Conservation (phyloP, 805 yeast genomes). For the Wickerhamiella parazyma region DNA sequence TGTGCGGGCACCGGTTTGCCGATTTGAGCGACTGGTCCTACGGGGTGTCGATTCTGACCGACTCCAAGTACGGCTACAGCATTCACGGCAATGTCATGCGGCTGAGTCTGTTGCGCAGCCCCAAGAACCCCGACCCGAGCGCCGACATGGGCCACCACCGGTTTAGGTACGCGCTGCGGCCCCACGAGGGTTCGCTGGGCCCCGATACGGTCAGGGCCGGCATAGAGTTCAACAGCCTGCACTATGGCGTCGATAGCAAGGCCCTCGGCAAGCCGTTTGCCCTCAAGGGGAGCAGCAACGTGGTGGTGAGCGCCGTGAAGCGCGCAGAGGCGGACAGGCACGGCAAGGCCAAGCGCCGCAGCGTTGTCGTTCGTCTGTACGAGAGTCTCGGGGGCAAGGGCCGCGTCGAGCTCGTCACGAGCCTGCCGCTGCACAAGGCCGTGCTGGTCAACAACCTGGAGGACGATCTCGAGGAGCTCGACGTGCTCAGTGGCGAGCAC, state of each 20-base stretch:
- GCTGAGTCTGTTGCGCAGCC: slow-evolving; percentile 71
- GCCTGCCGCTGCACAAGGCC: slow-evolving; percentile 39
- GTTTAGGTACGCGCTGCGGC: slow-evolving; percentile 71
- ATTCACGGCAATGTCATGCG: slow-evolving; percentile 90
- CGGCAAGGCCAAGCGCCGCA: slow-evolving; percentile 30
- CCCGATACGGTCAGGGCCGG: slow-evolving; percentile 58
- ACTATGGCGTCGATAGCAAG: neutral
- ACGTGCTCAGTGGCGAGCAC: slow-evolving; percentile 17
- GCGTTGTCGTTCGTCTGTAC: slow-evolving; percentile 61
- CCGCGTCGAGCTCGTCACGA: slow-evolving; percentile 36
- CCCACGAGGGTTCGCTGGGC: slow-evolving; percentile 60
- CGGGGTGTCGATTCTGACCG: slow-evolving; percentile 76
- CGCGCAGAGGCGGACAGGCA: slow-evolving; percentile 74
- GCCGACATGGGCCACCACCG: slow-evolving; percentile 89
- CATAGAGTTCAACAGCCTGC: slow-evolving; percentile 58
- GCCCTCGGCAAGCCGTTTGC: neutral
- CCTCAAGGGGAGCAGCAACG: slow-evolving; percentile 23
- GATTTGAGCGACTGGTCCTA: slow-evolving; percentile 77
- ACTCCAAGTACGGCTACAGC: slow-evolving; percentile 82
- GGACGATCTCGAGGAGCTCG: slow-evolving; percentile 27
- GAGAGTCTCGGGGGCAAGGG: slow-evolving; percentile 79
- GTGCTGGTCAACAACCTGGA: slow-evolving; percentile 33
- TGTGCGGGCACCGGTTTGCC: slow-evolving; percentile 85
- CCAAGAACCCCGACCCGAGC: slow-evolving; percentile 86
- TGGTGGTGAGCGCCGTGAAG: slow-evolving; percentile 65